Conservation (phyloP, 805 yeast species). For the Candida argentea region DNA sequence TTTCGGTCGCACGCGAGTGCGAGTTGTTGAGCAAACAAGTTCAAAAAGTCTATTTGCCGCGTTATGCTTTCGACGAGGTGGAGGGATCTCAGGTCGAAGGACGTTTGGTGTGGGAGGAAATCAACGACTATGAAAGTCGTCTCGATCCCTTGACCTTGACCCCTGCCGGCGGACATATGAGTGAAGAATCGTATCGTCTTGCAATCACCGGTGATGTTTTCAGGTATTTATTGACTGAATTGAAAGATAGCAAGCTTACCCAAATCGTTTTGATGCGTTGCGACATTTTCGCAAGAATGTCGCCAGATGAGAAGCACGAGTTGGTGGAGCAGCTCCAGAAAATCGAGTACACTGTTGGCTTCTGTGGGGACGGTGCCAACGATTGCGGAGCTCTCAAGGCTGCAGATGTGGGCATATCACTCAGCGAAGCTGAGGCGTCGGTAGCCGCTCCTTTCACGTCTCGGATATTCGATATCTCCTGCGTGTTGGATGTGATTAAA, state of each 20-base stretch:
- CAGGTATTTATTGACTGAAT: constrained; percentile 56
- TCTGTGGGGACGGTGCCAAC: constrained; percentile 99
- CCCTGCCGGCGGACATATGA: constrained; percentile 27
- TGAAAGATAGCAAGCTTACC: constrained; percentile 31
- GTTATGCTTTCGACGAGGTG: constrained; percentile 21
- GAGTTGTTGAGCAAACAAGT: constrained; percentile 42
- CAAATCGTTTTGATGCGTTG: constrained; percentile 59
- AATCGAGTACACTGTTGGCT: constrained; percentile 87
- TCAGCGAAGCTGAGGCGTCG: constrained; percentile 96
- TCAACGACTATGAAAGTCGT: constrained; percentile 42
- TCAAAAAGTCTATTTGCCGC: constrained; percentile 42
- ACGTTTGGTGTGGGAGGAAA: constrained; percentile 58
- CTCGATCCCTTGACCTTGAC: constrained; percentile 58
- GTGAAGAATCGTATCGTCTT: constrained; percentile 41
- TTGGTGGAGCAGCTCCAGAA: constrained; percentile 77
- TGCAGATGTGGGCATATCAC: constrained; percentile 92
- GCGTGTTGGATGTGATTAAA: constrained; percentile 82
- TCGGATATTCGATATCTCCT: constrained; percentile 78
- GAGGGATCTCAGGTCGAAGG: constrained; percentile 10
- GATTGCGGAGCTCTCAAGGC: constrained; percentile 98
- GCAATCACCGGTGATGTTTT: constrained; percentile 94
- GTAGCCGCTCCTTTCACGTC: constrained; percentile 99
- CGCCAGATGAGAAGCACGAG: constrained; percentile 98
- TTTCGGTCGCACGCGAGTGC: constrained; percentile 86
- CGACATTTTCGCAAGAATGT: constrained; percentile 89